phyloP scores from a whole-genome alignment of 768 basidiomycete species.

The Tricholoma terreum region DNA sequence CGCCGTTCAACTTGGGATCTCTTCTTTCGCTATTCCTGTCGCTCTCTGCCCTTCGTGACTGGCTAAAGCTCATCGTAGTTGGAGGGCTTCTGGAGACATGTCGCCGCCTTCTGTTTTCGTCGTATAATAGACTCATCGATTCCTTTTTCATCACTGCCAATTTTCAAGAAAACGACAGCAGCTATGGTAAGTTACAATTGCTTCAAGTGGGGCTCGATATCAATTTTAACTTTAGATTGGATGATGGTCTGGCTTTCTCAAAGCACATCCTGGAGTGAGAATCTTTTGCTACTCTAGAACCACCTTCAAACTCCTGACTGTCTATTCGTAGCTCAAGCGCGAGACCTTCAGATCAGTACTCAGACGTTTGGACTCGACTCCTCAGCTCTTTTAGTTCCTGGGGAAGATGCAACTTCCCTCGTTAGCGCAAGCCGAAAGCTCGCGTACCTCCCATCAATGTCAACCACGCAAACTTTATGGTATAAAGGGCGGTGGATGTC shows the following conservation, averaged over 20 bases:
- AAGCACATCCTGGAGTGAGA: conserved; percentile 58
- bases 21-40: conserved; percentile 47
- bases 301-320: no score
- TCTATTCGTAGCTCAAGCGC: conserved; percentile 13
- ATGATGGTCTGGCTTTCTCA: conserved; percentile 64
- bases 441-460: conserved; percentile 41
- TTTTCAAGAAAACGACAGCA: conserved; percentile 57
- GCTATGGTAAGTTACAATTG: conserved; percentile 43
- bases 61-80: conserved; percentile 59
- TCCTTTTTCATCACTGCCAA: conserved; percentile 62
- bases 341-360: conserved; percentile 19
- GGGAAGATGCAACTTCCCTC: conserved; percentile 28
- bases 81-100: conserved; percentile 60
- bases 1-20: conserved; percentile 24
- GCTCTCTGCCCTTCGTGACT: conserved; percentile 55
- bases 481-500: conserved; percentile 45
- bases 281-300: background rate
- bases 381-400: conserved; percentile 30
- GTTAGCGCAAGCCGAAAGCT: conserved; percentile 30
- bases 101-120: conserved; percentile 42
- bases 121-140: conserved; percentile 43
- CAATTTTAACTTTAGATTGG: conserved; percentile 47
- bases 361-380: conserved; percentile 32
- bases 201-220: background rate
- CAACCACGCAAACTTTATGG: conserved; percentile 42